These are phyloP conservation scores for Phytophthora niederhauseri DNA, from an alignment of 352 stramenopile species.

Conservation along the genomic window DNA sequence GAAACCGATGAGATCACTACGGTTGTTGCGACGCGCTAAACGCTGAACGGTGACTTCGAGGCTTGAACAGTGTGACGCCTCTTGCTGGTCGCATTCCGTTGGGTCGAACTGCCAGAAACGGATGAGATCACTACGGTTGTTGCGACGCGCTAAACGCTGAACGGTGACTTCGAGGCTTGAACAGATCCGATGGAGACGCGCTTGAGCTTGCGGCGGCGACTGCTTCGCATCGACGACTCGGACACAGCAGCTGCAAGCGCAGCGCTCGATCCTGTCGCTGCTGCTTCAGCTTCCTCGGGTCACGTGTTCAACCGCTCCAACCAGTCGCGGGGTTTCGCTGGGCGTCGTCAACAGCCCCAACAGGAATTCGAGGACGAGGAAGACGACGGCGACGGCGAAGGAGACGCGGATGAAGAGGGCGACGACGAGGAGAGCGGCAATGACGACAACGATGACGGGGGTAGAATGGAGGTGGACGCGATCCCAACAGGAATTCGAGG, in stretches of 20 bases:
- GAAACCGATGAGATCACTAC: constrained; percentile 13
- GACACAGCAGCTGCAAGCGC: not conserved
- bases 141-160: not conserved
- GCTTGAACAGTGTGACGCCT: not conserved
- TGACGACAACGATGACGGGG: constrained; percentile 29
- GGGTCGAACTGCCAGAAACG: constrained; percentile 5
- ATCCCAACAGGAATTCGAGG: constrained; percentile 32
- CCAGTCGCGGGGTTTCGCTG: constrained; percentile 3
- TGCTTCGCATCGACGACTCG: constrained; percentile 43
- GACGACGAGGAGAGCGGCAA: constrained; percentile 51
- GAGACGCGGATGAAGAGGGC: constrained; percentile 56
- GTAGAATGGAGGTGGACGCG: not conserved
- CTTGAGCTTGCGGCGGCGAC: constrained; percentile 26
- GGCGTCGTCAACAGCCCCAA: constrained; percentile 15
- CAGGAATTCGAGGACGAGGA: constrained; percentile 34
- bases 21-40: not conserved
- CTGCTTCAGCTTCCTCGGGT: not conserved
- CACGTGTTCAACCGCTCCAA: constrained; percentile 2
- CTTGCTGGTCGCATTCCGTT: no score
- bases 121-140: constrained; percentile 8
- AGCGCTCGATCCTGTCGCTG: not conserved
- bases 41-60: constrained; percentile 2
- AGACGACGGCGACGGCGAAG: constrained; percentile 28
- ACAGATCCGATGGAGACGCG: constrained; percentile 31
- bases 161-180: not conserved